Percentiles rank a stretch among this genome's conserved stretches.
Conservation (phyloP, 805 yeast genomes). For the Metschnikowia corniflorae region DNA sequence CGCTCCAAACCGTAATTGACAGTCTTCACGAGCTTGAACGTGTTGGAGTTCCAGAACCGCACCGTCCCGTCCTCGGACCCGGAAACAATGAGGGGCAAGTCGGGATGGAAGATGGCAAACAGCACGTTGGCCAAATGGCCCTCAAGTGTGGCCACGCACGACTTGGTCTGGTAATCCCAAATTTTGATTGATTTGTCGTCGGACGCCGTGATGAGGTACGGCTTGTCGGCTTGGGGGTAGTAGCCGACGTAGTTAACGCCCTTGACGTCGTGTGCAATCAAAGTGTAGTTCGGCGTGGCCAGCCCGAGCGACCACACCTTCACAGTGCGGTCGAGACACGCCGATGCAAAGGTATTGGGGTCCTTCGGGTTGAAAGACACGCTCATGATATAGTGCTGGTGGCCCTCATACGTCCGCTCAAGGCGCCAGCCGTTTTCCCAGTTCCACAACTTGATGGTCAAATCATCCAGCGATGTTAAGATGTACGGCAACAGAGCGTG, state of each 20-base stretch:
- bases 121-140: constrained; percentile 95
- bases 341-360: constrained; percentile 95
- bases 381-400: constrained; percentile 91
- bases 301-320: constrained; percentile 96
- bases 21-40: constrained; percentile 90
- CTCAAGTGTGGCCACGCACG: constrained; percentile 88
- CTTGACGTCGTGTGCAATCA: constrained; percentile 84
- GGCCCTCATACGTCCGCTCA: constrained; percentile 92
- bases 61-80: constrained; percentile 97
- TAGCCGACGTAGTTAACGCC: constrained; percentile 97
- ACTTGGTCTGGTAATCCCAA: constrained; percentile 97
- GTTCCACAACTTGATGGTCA: constrained; percentile 90
- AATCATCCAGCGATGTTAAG: constrained; percentile 87
- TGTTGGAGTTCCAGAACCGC: constrained; percentile 91
- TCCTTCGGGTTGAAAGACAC: constrained; percentile 96
- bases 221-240: constrained; percentile 96
- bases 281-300: constrained; percentile 82
- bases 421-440: constrained; percentile 94
- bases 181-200: constrained; percentile 86
- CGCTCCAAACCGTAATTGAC: constrained; percentile 90
- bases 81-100: constrained; percentile 86
- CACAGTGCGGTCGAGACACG: constrained; percentile 93
- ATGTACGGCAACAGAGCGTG: constrained; percentile 92
- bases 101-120: constrained; percentile 97
- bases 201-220: constrained; percentile 86